Base-by-base conservation (phyloP, 352 stramenopile species). In the Bremia lactucae region DNA sequence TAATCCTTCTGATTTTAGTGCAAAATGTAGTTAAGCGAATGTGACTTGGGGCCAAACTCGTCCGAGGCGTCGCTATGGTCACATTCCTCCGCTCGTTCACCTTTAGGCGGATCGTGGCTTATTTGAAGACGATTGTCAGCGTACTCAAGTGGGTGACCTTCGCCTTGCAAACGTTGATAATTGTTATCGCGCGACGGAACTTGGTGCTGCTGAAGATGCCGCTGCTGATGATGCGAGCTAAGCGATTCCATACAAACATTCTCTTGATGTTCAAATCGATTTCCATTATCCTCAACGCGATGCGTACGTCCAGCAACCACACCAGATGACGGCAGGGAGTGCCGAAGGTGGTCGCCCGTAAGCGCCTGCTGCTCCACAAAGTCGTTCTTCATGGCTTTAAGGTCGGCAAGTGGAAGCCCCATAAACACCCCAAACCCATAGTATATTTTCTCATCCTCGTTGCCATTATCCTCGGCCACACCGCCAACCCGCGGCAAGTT, bases 391-490 rank as follows among this genome's bases (percentile, higher is more conserved):
- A 89, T 87, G 40, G 68, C 72, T 43, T 86, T 87, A 36, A 92
- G 64, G 33, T 88, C 78, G n/a, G 72, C 67, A 36, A 92, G 65
- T 22, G 76, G 71, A 31, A 92, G 64, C 0, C 79, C 79, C 74
- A 92, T 92, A 56, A 92, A 92, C 24, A 92, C 79, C 39, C 79
- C 79, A 33, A 92, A 92, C 39, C 79, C 79, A 60, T 92, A 92
- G 72, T 92, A 92, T 0, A 92, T 64, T 58, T 92, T 87, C 47
- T 89, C 72, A 37, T 87, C 69, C 38, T 89, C 76, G 40, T 66
- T 79, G 31, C 85, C 73, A 46, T 72, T 78, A 31, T 83, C 69
- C 36, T 75, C 61, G 16, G 50, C 52, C 6, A 76, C 59, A 16
- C 51, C 45, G 22, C 46, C 34, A 2, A 59, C 36, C 6, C 53